A percentile compares a stretch with the other conserved stretches of the same genome.
Conservation (phyloP, 2,329 filamentous ascomycete species). For the Annulohypoxylon truncatum region DNA sequence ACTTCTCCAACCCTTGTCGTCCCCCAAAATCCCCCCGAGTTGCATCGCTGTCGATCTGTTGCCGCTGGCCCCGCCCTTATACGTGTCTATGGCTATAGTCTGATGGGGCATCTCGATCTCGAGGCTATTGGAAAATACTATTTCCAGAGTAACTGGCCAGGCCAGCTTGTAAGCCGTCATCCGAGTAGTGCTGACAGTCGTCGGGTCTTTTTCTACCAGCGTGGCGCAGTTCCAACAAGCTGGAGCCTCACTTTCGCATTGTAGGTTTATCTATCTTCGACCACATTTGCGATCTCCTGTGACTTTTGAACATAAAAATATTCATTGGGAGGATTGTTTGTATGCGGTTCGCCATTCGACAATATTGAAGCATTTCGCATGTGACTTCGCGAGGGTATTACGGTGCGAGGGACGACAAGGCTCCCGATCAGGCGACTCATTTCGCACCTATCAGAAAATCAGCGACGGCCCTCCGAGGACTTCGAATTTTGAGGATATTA, state of each 20-base stretch:
- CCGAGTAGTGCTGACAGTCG: constrained; percentile 33
- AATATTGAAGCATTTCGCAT: constrained; percentile 6
- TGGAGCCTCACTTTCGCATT: constrained; percentile 14
- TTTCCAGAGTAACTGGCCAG: constrained; percentile 23
- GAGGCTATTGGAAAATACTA: constrained; percentile 11
- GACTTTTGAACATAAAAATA: background rate
- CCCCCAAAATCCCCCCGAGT: background rate
- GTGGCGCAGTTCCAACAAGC: constrained; percentile 10
- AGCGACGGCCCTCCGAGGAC: background rate
- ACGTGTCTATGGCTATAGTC: constrained; percentile 20
- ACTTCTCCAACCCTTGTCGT: constrained; percentile 29
- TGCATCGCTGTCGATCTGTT: constrained; percentile 29
- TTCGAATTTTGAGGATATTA: constrained; percentile 6
- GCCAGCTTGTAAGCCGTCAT: constrained; percentile 17
- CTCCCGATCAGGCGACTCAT: constrained; percentile 8
- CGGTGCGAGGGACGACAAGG: constrained; percentile 6
- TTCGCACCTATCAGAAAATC: background rate
- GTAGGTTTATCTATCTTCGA: constrained; percentile 8
- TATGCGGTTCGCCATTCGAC: background rate
- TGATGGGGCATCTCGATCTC: constrained; percentile 31
- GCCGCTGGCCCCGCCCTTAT: constrained; percentile 18
- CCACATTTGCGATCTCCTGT: background rate
- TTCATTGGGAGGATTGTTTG: background rate
- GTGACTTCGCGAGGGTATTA: constrained; percentile 5
- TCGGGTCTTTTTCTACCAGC: constrained; percentile 23